phyloP scores from a whole-genome alignment of 2,329 filamentous ascomycete species.

The Epichloe coenophiala region DNA sequence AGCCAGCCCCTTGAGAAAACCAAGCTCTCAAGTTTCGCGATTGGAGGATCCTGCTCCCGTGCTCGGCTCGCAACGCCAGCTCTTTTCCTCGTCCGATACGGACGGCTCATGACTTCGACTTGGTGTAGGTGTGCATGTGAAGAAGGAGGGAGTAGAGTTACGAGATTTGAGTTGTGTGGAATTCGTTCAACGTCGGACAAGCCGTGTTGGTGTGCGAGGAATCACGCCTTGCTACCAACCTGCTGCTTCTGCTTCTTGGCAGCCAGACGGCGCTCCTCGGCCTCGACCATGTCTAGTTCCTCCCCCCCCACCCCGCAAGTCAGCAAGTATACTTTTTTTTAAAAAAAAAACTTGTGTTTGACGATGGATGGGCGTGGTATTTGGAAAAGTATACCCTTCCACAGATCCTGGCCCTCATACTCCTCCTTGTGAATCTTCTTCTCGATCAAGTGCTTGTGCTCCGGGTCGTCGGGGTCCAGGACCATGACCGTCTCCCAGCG shows the following conservation, averaged over 20 bases:
- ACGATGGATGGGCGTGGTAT: no score
- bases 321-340: neutral
- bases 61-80: neutral
- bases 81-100: neutral
- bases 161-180: neutral
- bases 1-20: no score
- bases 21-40: neutral
- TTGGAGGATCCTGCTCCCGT: neutral
- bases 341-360: no score
- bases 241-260: conserved; percentile 23
- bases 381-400: conserved; percentile 50
- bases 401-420: conserved; percentile 81
- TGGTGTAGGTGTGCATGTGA: neutral
- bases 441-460: conserved; percentile 72
- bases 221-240: conserved; percentile 11
- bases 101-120: neutral
- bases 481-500: conserved; percentile 79
- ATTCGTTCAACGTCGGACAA: no score
- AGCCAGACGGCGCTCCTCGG: conserved; percentile 53
- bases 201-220: neutral
- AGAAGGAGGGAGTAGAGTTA: neutral
- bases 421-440: conserved; percentile 79
- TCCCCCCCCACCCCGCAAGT: neutral
- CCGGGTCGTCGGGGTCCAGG: conserved; percentile 66
- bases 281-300: conserved; percentile 68